Evolutionary conservation across 2,329 filamentous ascomycete genomes (phyloP), one percentile per base, ranked within the genome.

Genomic region (Apiospora arundinis): DNA sequence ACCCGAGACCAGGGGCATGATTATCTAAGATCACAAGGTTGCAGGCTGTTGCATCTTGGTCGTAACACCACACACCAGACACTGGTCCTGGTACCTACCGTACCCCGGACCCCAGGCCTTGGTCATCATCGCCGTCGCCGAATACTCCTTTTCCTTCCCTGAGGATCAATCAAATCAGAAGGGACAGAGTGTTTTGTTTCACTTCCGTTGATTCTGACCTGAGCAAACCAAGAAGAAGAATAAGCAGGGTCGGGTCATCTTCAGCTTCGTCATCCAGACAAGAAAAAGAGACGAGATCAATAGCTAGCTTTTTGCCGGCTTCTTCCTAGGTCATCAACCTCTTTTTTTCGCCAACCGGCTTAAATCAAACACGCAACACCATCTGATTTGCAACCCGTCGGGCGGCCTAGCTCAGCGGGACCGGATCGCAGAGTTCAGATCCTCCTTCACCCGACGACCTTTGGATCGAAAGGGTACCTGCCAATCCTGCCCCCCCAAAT

Each of bases 21-120:
- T 63, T 63, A 63, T 40, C 56, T 63, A 63, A 63, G 56, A 63
- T 40, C 56, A 63, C 56, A 56, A 56, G 49, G 49, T 60, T 32
- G 32, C 32, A 32, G 6, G 32, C 6, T 37, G 28, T 25, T 60
- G 52, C 18, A 37, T 60, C 18, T 56, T 56, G 49, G 49, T 32
- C 14, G 49, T 56, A 32, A 32, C 49, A 56, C 49, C 49, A 7
- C 23, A 5, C 12, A 25, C 49, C 23, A 32, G 14, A 23, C 25
- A 25, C 25, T 28, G 25, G 28, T 4, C 6, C 52, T 60, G 28
- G 52, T 60, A 60, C 52, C 42, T 45, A 45, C 12, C 42, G 32
- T 60, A 60, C 52, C 52, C 52, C 52, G 52, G 52, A 60, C 28
- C 21, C 25, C 52, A 28, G 21, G 28, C 25, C 12, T 16, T 45